These are phyloP conservation scores for Hirschfeldia incana DNA, from an alignment of 345 rosid genomes.

Conservation along the genomic window DNA sequence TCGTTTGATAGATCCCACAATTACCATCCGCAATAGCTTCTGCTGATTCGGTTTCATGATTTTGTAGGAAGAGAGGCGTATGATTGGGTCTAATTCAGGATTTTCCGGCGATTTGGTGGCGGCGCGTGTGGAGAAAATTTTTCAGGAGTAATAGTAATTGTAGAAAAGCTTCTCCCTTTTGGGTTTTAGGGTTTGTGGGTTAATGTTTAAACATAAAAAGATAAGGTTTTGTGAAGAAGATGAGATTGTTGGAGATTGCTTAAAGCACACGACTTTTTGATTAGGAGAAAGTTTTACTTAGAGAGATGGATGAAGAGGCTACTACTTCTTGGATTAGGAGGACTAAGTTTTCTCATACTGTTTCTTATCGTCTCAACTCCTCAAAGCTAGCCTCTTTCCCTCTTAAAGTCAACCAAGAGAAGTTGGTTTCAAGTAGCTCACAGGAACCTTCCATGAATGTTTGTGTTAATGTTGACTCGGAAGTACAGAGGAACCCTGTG, in stretches of 20 bases:
- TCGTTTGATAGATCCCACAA: conserved; percentile 10
- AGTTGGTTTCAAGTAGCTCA: conserved; percentile 31
- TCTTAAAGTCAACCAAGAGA: conserved; percentile 43
- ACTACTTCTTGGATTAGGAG: conserved; percentile 85
- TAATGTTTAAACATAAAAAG: conserved; percentile 12
- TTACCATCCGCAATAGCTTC: neutral
- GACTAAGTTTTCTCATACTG: conserved; percentile 81
- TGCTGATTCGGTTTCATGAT: conserved; percentile 10
- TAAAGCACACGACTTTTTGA: neutral
- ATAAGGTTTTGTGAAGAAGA: conserved; percentile 26
- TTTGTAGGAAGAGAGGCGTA: conserved; percentile 37
- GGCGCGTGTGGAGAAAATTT: conserved; percentile 7
- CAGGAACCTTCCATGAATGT: conserved; percentile 27
- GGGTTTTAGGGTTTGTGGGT: neutral
- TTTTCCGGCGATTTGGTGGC: conserved; percentile 51
- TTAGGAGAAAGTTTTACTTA: conserved; percentile 3
- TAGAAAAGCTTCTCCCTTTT: conserved; percentile 9
- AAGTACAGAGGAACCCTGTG: conserved; percentile 49
- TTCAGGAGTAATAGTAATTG: conserved; percentile 15
- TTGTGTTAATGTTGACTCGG: conserved; percentile 41
- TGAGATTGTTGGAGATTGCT: conserved; percentile 32
- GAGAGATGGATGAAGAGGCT: conserved; percentile 69
- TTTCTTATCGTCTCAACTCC: conserved; percentile 73
- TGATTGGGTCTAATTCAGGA: conserved; percentile 47
- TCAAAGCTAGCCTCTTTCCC: conserved; percentile 56